Evolutionary conservation across 768 basidiomycete genomes (phyloP), one percentile per base, ranked within the genome.

Genomic region (Xanthoconium stramineum): DNA sequence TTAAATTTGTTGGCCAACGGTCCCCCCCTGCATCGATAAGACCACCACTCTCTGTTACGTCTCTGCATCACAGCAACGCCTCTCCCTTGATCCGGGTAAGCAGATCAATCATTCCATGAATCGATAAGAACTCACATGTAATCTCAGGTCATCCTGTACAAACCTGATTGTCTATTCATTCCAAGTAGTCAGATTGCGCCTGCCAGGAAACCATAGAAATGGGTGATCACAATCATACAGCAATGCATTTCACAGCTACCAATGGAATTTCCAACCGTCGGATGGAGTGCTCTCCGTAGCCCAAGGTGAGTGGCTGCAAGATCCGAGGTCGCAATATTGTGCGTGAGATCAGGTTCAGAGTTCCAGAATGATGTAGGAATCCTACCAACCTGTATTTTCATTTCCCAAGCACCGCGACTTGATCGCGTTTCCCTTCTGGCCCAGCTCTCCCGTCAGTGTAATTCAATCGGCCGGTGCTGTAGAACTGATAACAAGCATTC

Each of bases 301-400:
- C 13, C n/a, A 14, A 29, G 4, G n/a, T 33, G 29, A 57, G 49
- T 33, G 30, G 43, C 10, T 29, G 6, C 32, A 33, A 32, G n/a
- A 29, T 60, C 39, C 38, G 48, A 17, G 37, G 14, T 15, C 3
- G 7, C 8, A 14, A 10, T 15, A n/a, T n/a, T n/a, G 13, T 15
- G 12, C 15, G 46, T 47, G 39, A 12, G 12, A 44, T 24, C 20
- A 5, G 28, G n/a, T 42, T 28, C 3, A 15, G 1, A 11, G 24
- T 9, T 13, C 37, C 17, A 5, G 19, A 9, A 11, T 20, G 47
- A 13, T 19, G 5, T 15, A 13, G 17, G 33, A 24, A 7, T 2
- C 6, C 5, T 28, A 2, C 58, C 58, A 59, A 19, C 33, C 58
- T 59, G 57, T 59, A 19, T 47, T n/a, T n/a, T 39, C 7, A 3